phyloP scores from a whole-genome alignment of 1,284 basidiomycete species.

The Sanghuangporus weigelae region DNA sequence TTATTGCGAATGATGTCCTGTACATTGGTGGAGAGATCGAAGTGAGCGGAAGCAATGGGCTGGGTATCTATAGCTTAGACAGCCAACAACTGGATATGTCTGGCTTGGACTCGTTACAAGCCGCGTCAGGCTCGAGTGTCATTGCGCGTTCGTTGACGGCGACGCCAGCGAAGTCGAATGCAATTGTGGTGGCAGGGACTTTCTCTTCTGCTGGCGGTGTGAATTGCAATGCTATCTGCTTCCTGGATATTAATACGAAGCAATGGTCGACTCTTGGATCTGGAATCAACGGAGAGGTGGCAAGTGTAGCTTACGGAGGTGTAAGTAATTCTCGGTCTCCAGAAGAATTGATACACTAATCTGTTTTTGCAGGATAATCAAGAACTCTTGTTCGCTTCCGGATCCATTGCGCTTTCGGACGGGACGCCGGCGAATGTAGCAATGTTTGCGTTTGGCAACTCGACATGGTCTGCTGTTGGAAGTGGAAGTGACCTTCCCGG shows the following conservation, averaged over 20 bases:
- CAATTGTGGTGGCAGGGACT: constrained; percentile 79
- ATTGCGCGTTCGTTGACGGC: constrained; percentile 72
- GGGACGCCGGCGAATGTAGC: constrained; percentile 63
- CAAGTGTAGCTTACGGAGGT: constrained; percentile 76
- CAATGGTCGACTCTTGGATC: constrained; percentile 82
- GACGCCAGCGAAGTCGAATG: constrained; percentile 55
- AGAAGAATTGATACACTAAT: constrained; percentile 9
- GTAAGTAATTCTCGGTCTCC: constrained; percentile 38
- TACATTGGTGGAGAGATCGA: constrained; percentile 83
- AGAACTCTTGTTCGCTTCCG: constrained; percentile 64
- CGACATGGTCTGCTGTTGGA: constrained; percentile 75
- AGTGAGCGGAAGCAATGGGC: constrained; percentile 48
- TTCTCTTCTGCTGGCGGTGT: constrained; percentile 79
- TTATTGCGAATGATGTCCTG: constrained; percentile 59
- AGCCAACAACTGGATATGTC: constrained; percentile 53
- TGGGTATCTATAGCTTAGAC: constrained; percentile 74
- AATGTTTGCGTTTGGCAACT: constrained; percentile 62
- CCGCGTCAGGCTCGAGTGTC: constrained; percentile 48
- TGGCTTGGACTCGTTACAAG: constrained; percentile 54
- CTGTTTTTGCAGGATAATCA: constrained; percentile 44
- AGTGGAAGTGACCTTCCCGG: constrained; percentile 67
- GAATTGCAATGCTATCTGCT: constrained; percentile 77
- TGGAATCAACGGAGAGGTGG: constrained; percentile 80
- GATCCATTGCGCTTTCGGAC: constrained; percentile 65
- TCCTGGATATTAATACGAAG: constrained; percentile 59